These are phyloP conservation scores for Stagonosporopsis chrysanthemi DNA, from an alignment of 2,329 filamentous ascomycete genomes.

Conservation along the genomic window DNA sequence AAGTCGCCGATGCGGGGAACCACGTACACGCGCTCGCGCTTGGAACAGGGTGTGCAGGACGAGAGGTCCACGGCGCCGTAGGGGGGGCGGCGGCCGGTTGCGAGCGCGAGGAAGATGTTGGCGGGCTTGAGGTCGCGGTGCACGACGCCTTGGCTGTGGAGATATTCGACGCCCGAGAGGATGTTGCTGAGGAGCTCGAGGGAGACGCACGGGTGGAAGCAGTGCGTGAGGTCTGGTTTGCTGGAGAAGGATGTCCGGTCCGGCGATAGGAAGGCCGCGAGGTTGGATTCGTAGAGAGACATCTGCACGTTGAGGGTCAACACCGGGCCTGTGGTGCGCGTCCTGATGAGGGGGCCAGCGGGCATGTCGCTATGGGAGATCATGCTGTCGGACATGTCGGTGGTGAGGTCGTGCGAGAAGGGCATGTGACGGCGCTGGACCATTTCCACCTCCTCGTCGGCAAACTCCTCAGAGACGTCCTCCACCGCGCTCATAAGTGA, in stretches of 20 bases:
- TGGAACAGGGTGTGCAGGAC: slow-evolving; percentile 56
- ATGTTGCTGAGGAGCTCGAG: slow-evolving; percentile 66
- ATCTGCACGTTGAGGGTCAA: slow-evolving; percentile 72
- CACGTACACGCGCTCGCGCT: slow-evolving; percentile 52
- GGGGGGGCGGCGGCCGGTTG: slow-evolving; percentile 43
- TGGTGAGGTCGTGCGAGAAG: slow-evolving; percentile 26
- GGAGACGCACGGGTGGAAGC: slow-evolving; percentile 67
- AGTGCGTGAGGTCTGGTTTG: slow-evolving; percentile 57
- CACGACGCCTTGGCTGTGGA: slow-evolving; percentile 67
- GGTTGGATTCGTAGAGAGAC: slow-evolving; percentile 68
- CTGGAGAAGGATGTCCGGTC: slow-evolving; percentile 20
- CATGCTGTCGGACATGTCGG: slow-evolving; percentile 42
- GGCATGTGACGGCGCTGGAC: slow-evolving; percentile 49
- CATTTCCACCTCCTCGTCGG: slow-evolving; percentile 59
- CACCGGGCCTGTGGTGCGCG: slow-evolving; percentile 33
- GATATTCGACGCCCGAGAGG: slow-evolving; percentile 69
- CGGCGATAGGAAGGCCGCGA: slow-evolving; percentile 63
- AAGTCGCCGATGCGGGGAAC: slow-evolving; percentile 73
- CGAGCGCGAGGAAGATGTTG: slow-evolving; percentile 70
- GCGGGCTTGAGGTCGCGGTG: slow-evolving; percentile 74
- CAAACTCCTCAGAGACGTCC: slow-evolving; percentile 45
- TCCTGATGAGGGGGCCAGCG: slow-evolving; percentile 27
- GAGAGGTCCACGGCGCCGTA: slow-evolving; percentile 58
- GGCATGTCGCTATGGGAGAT: slow-evolving; percentile 49
- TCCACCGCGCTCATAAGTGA: slow-evolving; percentile 52